Base-by-base conservation (phyloP, 768 basidiomycete species). In the Suillus tomentosus region DNA sequence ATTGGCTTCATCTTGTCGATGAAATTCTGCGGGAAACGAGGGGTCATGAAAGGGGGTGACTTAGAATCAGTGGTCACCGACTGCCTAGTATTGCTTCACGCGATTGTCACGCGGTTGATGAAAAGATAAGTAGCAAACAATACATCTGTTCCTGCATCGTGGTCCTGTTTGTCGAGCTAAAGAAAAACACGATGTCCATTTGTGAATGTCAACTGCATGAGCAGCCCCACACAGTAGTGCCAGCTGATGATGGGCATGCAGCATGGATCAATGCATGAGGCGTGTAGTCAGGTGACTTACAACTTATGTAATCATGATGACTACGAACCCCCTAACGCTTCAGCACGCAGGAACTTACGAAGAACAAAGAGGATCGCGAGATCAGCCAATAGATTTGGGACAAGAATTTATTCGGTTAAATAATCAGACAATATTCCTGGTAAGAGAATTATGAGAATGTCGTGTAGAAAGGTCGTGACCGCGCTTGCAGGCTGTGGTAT, bases 371-470 rank as follows among this genome's bases (percentile, higher is more conserved):
- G 17, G 17, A 58, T 58, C 57, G 40, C 40, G 24, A 40, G 9
- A 58, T 58, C 24, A 27, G 24, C 39, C 39, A 57, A 39, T 22
- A 3, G 37, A 31, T 40, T 22, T 24, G 14, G 9, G 22, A 22
- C 8, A 63, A 36, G 54, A 55, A 22, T 62, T 60, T 50, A 63
- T 67, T 66, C 62, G 62, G 63, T 61, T 61, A 66, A 67, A 69
- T 58, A 58, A 58, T 58, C 57, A 58, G 11, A 27, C 57, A 56
- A 24, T 62, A 40, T 62, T 42, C 67, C 67, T 54, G 68, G 64
- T 17, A 39, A 56, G 66, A 70, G 37, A 69, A 66, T 75, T 75
- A 67, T 61, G 60, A 64, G 65, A 62, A 60, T 58, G 13, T 68
- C 60, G 63, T 69, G 68, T 63, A 61, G 27, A 2, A 24, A 31